A percentile compares a stretch with the other conserved stretches of the same genome.
phyloP scores from a whole-genome alignment of 202 grass and related monocot species.

The Hordeum pubiflorum region DNA sequence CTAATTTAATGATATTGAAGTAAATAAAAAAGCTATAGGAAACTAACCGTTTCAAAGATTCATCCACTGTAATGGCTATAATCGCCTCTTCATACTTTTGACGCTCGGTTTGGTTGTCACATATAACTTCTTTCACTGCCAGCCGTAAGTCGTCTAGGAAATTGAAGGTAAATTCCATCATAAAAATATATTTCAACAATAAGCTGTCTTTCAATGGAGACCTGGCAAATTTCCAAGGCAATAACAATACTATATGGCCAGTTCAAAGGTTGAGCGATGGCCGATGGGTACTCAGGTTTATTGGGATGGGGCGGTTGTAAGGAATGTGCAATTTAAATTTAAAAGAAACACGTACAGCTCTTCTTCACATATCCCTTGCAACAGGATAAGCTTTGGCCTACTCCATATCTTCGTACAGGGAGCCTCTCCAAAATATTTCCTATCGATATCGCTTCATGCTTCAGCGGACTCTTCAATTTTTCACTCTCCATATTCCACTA shows the following conservation, averaged over 20 bases:
- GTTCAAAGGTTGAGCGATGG: background rate
- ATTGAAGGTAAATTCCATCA: constrained; percentile 16
- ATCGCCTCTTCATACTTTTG: constrained; percentile 69
- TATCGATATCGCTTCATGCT: background rate
- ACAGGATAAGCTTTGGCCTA: background rate
- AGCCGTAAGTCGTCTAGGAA: constrained; percentile 72
- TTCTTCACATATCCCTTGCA: background rate
- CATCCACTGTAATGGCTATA: constrained; percentile 79
- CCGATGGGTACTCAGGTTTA: background rate
- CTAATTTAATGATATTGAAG: constrained; percentile 22
- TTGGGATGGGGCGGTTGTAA: background rate
- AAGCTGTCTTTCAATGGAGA: background rate
- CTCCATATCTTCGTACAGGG: background rate
- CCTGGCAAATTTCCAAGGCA: background rate
- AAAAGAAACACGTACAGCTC: background rate
- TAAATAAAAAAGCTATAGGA: constrained; percentile 12
- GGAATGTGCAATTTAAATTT: constrained; percentile 2
- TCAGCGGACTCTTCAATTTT: background rate
- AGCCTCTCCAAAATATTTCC: background rate
- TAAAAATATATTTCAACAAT: background rate
- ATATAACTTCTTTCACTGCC: constrained; percentile 96
- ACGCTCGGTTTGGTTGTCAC: constrained; percentile 50
- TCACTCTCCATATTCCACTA: background rate
- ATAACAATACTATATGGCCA: background rate
- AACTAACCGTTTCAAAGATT: constrained; percentile 70